These are phyloP conservation scores for Penicillium lividum DNA, from an alignment of 495 filamentous ascomycete species.

Conservation along the genomic window DNA sequence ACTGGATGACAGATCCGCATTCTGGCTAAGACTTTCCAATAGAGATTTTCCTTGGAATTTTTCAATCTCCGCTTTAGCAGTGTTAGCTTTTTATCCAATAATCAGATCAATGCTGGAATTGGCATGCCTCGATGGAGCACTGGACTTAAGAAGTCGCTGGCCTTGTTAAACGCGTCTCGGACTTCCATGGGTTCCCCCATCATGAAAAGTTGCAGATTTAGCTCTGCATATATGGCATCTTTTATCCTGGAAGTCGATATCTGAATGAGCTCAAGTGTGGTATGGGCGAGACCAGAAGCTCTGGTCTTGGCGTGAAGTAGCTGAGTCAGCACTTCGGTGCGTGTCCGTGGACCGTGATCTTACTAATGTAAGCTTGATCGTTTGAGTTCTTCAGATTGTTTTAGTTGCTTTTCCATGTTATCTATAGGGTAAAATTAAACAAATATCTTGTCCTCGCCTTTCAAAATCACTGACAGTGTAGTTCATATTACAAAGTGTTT, in stretches of 20 bases:
- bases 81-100: slow-evolving; percentile 31
- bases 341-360: too few relatives aligned
- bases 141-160: slow-evolving; percentile 43
- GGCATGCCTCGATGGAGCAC: slow-evolving; percentile 47
- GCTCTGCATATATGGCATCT: neutral
- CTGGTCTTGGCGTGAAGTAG: neutral
- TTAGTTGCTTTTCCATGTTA: neutral
- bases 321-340: neutral
- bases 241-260: neutral
- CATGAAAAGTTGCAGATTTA: slow-evolving; percentile 8
- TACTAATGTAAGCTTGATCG: neutral
- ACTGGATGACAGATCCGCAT: neutral
- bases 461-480: neutral
- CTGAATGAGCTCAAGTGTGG: slow-evolving; percentile 2
- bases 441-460: neutral
- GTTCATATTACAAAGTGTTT: neutral
- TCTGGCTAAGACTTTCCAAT: slow-evolving; percentile 36
- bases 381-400: neutral
- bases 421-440: too few relatives aligned
- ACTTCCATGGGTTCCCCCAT: slow-evolving; percentile 33
- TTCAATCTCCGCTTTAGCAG: slow-evolving; percentile 39
- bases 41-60: slow-evolving; percentile 38
- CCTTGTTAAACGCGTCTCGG: slow-evolving; percentile 38
- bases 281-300: slow-evolving; percentile 2
- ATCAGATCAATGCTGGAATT: slow-evolving; percentile 11